Percentiles rank a stretch among this genome's conserved stretches.
phyloP scores from a whole-genome alignment of 768 basidiomycete species.

The Calvatia gigantea region DNA sequence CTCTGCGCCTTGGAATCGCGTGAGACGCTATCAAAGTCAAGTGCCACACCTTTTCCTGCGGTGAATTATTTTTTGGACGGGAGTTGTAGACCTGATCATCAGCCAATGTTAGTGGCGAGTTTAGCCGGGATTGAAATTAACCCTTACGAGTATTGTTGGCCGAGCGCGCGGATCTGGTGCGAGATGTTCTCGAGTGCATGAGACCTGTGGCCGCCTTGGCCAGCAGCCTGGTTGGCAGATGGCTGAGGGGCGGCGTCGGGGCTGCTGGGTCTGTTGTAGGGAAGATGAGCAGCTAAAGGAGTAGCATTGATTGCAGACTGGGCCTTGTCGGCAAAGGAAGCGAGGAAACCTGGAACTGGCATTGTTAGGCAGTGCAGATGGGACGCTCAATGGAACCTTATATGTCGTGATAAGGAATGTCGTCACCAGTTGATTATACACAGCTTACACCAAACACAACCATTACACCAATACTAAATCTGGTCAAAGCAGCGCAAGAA shows the following conservation, averaged over 20 bases:
- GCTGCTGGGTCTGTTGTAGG: constrained; percentile 30
- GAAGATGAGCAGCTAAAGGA: constrained; percentile 54
- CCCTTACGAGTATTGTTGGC: constrained; percentile 74
- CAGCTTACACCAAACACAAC: constrained; percentile 25
- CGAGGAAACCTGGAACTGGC: constrained; percentile 61
- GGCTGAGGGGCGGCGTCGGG: constrained; percentile 37
- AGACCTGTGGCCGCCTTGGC: constrained; percentile 43
- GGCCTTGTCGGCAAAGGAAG: constrained; percentile 73
- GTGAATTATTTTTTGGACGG: constrained; percentile 81
- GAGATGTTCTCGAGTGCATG: constrained; percentile 61
- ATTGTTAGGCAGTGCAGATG: constrained; percentile 30
- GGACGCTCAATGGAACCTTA: constrained; percentile 11
- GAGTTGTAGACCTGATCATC: constrained; percentile 46
- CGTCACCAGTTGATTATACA: constrained; percentile 16
- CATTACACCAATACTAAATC: constrained; percentile 14
- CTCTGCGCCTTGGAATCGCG: constrained; percentile 69
- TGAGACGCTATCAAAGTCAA: constrained; percentile 66
- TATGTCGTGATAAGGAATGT: constrained; percentile 16
- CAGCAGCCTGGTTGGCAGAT: constrained; percentile 39
- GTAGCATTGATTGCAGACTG: constrained; percentile 65
- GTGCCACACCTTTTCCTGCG: constrained; percentile 68
- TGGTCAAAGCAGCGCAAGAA: constrained; percentile 17
- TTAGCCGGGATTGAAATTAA: constrained; percentile 9
- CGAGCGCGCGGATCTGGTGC: constrained; percentile 67
- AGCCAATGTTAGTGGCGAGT: constrained; percentile 12